These are phyloP conservation scores for Rosa rugosa DNA, from an alignment of 306 rosid genomes.

Conservation along the genomic window DNA sequence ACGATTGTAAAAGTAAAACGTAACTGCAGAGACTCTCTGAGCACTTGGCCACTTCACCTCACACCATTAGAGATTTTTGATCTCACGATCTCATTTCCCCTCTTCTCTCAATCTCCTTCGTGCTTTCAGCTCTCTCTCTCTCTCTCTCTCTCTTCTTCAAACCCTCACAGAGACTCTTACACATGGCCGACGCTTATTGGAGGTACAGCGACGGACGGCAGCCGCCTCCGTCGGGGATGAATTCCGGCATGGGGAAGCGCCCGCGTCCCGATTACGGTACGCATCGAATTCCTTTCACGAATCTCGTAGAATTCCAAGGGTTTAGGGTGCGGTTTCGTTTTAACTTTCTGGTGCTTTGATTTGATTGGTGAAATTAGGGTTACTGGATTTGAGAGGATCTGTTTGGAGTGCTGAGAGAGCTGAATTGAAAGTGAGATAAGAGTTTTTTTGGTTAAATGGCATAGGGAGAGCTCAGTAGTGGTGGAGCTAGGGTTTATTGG, in stretches of 20 bases:
- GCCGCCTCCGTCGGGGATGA: conserved; percentile 46
- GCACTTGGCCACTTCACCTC: too few species aligned
- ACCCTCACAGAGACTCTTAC: neutral
- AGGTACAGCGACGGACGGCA: conserved; percentile 80
- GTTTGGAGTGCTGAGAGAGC: conserved; percentile 2
- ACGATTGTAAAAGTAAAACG: too few species aligned
- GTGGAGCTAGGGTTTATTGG: conserved; percentile 3
- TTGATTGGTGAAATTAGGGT: conserved; percentile 25
- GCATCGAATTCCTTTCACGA: neutral
- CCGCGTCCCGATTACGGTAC: conserved; percentile 83
- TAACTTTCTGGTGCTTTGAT: conserved; percentile 24
- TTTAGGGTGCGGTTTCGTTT: neutral
- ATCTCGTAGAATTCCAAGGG: neutral
- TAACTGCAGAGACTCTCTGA: too few species aligned
- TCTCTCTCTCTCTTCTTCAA: neutral
- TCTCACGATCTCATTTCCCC: neutral
- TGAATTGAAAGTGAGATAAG: neutral
- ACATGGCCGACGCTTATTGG: conserved; percentile 90
- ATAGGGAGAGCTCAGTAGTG: neutral
- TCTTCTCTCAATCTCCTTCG: neutral
- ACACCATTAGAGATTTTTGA: too few species aligned
- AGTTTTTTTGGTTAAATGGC: neutral
- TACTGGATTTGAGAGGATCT: neutral
- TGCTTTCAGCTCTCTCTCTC: neutral
- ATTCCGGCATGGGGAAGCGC: conserved; percentile 70